Evolutionary conservation across 2,329 filamentous ascomycete species (phyloP), one percentile per base, ranked within the genome.

Genomic region (Calonectria hawksworthii): DNA sequence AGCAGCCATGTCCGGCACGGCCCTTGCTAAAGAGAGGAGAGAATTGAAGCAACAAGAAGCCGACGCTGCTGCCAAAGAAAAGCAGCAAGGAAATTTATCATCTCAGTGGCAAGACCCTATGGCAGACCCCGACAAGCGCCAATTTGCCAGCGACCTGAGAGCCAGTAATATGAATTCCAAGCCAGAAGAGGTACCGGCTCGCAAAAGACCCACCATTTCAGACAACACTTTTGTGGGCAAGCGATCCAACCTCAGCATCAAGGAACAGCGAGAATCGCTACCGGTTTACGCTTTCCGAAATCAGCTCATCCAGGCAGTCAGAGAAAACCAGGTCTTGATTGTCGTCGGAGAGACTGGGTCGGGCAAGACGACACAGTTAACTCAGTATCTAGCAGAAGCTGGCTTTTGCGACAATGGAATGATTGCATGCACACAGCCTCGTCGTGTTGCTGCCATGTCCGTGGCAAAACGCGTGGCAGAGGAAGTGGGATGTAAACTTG

Each of bases 71-170:
- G 88, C 88, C 2, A 94, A 95, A 28, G 92, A 97, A 75, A 92
- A 95, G 77, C 90, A 92, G 0, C 94, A 96, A 80, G 94, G 97
- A 38, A 96, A 99, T 81, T 88, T 99, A 4, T 92, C 94, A 68
- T 92, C 95, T 16, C 96, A 98, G 84, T 99, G 98, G 98, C 94
- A 98, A 73, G 97, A 99, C 83, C 97, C 97, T 0, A 98, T 99
- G 96, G 94, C 95, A 18, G 92, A 93, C 30, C 93, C 95, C 2
- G 94, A 97, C 77, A 92, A 96, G 83, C 91, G 94, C 70, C 94
- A 97, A 78, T 99, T 99, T 85, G 97, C 97, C 1, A 93, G 93
- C 78, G 97, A 99, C 78, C 84, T 99, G 65, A 92, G 95, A 70
- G 94, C 92, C 76, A 89, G 93, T 0, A 92, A 93, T 76, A 88